phyloP scores from a whole-genome alignment of 768 basidiomycete species.

The Phlebiopsis gigantea region DNA sequence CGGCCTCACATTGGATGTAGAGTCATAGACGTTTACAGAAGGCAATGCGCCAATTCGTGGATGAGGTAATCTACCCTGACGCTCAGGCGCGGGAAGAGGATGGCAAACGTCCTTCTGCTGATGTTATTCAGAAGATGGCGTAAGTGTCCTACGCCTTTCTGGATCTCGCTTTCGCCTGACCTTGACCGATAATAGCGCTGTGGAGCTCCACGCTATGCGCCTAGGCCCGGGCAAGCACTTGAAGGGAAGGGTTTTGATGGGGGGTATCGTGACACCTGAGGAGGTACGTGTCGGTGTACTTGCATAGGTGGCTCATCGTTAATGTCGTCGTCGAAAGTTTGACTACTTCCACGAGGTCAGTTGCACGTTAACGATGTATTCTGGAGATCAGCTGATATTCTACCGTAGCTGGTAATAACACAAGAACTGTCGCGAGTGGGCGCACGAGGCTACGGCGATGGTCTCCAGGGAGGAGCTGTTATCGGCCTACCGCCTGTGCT shows the following conservation, averaged over 20 bases:
- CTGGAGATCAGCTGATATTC: not conserved
- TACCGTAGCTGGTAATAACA: constrained; percentile 59
- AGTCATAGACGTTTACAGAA: constrained; percentile 57
- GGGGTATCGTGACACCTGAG: constrained; percentile 71
- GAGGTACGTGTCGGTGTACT: constrained; percentile 36
- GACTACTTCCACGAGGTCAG: constrained; percentile 83
- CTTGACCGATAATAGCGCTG: constrained; percentile 35
- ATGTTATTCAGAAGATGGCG: constrained; percentile 81
- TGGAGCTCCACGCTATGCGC: constrained; percentile 84
- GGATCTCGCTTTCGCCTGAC: not conserved
- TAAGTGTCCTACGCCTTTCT: constrained; percentile 23
- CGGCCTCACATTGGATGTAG: constrained; percentile 28
- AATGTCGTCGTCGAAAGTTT: constrained; percentile 34
- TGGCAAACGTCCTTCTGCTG: constrained; percentile 80
- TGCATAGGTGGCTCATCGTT: not conserved
- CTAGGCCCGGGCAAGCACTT: constrained; percentile 89
- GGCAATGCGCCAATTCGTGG: constrained; percentile 60
- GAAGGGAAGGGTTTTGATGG: constrained; percentile 70
- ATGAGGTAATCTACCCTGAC: constrained; percentile 54
- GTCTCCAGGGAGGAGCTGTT: constrained; percentile 68
- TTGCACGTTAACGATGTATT: not conserved
- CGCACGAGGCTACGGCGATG: constrained; percentile 78
- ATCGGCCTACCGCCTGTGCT: constrained; percentile 83
- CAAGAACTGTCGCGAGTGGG: constrained; percentile 72
- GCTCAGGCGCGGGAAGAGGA: constrained; percentile 67